Base-by-base conservation (phyloP, 805 yeast genomes). In the Candida arabinofermentans region DNA sequence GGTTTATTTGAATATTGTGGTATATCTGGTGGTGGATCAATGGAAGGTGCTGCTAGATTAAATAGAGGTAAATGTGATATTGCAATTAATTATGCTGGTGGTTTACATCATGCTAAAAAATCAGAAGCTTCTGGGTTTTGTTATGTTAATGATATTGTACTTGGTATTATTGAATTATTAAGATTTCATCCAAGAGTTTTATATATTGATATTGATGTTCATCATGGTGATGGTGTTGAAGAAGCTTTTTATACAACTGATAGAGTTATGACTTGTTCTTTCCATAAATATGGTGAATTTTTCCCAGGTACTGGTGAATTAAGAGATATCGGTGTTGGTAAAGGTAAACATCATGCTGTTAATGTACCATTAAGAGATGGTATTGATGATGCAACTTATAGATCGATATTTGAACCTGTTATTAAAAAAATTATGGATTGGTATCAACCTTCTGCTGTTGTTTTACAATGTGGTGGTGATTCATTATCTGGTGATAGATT, bases 391-490 rank as follows among this genome's bases (percentile, higher is more conserved):
- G 86, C 79, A 27, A 78, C 86, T 19, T 84, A 82, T 61, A 86
- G 82, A 66, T 81, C 93, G 14, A 77, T 93, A 36, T 82, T 95
- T 53, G 96, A 89, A 62, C 98, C 97, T 3, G 75, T 89, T 32
- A 85, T 95, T 48, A 74, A 80, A 34, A 79, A 81, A 44, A 75
- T 81, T 49, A 75, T 81, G 70, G 87, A 81, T 50, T 82, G 87
- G 85, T 93, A 85, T 66, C 96, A 86, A 64, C 99, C 99, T 2
- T 80, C 95, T 8, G 97, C 96, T 0, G 84, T 93, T 47, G 96
- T 93, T n/a, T 77, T 90, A 50, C 99, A 93, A 66, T 89, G 97
- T 70, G 99, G 99, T 36, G 99, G 97, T 23, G 99, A 93, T 62
- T 90, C 98, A 2, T 72, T 93, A 39, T 88, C 95, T 31, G 96